Evolutionary conservation across 495 filamentous ascomycete genomes (phyloP), one percentile per base, ranked within the genome.

Genomic region (Monascus purpureus): DNA sequence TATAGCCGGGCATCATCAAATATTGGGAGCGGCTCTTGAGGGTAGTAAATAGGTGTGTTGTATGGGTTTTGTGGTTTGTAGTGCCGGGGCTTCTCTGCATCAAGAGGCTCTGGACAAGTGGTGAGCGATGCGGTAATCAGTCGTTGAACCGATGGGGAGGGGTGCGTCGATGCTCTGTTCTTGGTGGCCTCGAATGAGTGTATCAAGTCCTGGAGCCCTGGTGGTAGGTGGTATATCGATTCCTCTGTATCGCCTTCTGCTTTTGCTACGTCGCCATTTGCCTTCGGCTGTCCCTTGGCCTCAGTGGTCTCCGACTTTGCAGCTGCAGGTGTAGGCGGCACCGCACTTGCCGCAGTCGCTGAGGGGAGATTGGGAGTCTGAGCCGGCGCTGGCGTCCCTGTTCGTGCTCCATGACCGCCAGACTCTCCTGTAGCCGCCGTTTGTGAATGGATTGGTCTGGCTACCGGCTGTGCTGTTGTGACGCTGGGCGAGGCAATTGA

Each of bases 181-280:
- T 82, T 87, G 19, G 81, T 88, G 12, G 73, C 65, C 47, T 96
- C 88, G 46, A 85, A 94, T 2, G 86, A 82, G 28, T 93, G 79
- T 20, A 94, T 68, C 36, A 97, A 62, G 47, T 96, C 90, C 47
- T 86, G 80, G 17, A 97, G 63, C 9, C 82, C 79, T 8, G 86
- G 72, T 2, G 90, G 90, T n/a, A 97, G 72, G 46, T 96, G 86
- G 54, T 83, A 97, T 32, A 96, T 78, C 8, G 88, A 88, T 53
- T 95, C 85, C 19, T 80, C 39, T 6, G 34, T 28, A 6, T 47
- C 43, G n/a, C 28, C 35, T 32, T 50, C 45, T 41, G 65, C 38
- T 45, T 61, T 41, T 37, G 42, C 37, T 38, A 53, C 26, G 22
- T 53, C 49, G 11, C 60, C 55, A 38, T 65, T 65, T 16, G 46